phyloP scores from a whole-genome alignment of 2,329 filamentous ascomycete genomes.

The Thelonectria rubi region DNA sequence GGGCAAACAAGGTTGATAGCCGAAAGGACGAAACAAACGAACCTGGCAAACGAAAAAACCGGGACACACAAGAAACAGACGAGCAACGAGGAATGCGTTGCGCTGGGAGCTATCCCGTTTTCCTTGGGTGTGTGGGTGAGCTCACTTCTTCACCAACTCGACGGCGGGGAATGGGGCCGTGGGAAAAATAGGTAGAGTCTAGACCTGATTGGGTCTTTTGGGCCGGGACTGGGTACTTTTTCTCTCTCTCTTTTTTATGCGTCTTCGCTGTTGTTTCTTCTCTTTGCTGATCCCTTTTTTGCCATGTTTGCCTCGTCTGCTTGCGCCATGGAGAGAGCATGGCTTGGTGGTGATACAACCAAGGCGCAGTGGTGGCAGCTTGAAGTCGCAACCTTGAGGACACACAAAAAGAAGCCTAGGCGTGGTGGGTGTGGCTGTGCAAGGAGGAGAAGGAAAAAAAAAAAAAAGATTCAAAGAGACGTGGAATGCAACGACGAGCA shows the following conservation, averaged over 20 bases:
- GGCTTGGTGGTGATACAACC: neutral
- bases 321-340: neutral
- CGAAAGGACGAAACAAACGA: too few species aligned
- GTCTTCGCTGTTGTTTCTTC: neutral
- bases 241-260: too few species aligned
- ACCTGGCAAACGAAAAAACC: too few species aligned
- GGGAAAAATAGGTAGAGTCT: neutral
- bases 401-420: neutral
- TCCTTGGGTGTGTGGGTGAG: neutral
- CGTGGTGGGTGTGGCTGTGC: too few species aligned
- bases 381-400: neutral
- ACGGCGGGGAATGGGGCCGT: neutral
- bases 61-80: too few species aligned
- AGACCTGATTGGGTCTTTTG: slow-evolving; percentile 14
- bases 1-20: too few species aligned
- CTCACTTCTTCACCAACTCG: neutral
- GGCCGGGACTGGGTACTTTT: slow-evolving; percentile 9
- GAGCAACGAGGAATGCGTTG: too few species aligned
- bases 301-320: neutral
- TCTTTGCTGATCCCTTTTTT: neutral
- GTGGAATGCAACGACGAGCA: neutral
- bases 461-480: neutral
- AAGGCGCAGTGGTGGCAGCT: neutral
- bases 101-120: too few species aligned
- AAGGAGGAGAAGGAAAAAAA: neutral